A percentile compares a stretch with the other conserved stretches of the same genome.
These are phyloP conservation scores for Ceratobasidium sp. DNA, from an alignment of 1,284 basidiomycete genomes.

Conservation along the genomic window DNA sequence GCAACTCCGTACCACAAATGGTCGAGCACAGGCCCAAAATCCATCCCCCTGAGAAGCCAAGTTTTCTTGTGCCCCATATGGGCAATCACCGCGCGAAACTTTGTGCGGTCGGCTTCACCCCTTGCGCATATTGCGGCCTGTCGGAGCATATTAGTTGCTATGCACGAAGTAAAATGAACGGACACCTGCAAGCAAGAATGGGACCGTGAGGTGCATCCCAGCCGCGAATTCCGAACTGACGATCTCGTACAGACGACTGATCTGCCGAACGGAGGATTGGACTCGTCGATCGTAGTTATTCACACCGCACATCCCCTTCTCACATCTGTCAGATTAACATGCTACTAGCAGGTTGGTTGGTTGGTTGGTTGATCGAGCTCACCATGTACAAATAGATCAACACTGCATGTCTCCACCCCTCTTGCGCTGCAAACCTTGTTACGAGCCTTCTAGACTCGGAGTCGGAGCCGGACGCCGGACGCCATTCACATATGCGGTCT, in stretches of 20 bases:
- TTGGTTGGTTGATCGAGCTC: neutral
- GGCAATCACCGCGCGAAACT: neutral
- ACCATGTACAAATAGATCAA: conserved; percentile 35
- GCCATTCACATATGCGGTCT: neutral
- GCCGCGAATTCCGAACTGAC: neutral
- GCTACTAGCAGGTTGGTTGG: too few species aligned
- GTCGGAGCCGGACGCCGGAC: neutral
- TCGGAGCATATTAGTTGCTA: neutral
- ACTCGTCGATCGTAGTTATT: conserved; percentile 9
- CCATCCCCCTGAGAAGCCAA: neutral
- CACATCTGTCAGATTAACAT: neutral
- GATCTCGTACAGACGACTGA: neutral
- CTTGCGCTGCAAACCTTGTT: neutral
- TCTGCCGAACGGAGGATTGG: conserved; percentile 21
- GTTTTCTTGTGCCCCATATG: neutral
- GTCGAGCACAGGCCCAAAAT: conserved; percentile 8
- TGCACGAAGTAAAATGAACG: neutral
- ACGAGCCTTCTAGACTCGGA: neutral
- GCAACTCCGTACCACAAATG: conserved; percentile 19
- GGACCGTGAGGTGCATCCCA: too few species aligned
- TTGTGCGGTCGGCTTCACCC: neutral
- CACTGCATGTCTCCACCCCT: conserved; percentile 12
- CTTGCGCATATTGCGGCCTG: conserved; percentile 19
- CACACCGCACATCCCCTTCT: conserved; percentile 14
- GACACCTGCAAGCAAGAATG: neutral